Conservation (phyloP, 805 yeast genomes). For the Allodekkera sacchari region DNA sequence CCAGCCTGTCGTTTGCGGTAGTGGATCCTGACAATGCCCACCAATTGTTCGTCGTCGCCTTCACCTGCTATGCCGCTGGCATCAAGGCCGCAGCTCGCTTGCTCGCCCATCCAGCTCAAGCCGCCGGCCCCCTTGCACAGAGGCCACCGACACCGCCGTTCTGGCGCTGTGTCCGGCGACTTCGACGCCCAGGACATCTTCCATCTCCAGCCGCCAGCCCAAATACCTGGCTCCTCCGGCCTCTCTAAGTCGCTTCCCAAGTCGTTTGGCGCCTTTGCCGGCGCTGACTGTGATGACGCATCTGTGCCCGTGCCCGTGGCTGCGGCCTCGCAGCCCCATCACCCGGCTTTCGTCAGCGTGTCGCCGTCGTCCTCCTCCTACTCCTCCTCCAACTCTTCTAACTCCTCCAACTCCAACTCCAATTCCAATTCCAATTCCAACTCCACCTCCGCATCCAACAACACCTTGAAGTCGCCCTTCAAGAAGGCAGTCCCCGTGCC, state of each 20-base stretch:
- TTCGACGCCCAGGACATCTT: conserved; percentile 39
- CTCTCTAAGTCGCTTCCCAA: conserved; percentile 17
- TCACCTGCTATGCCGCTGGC: too few species aligned
- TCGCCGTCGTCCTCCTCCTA: not conserved
- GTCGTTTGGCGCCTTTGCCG: not conserved
- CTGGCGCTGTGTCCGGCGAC: conserved; percentile 86
- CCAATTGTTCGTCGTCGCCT: too few species aligned
- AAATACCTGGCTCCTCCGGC: conserved; percentile 3
- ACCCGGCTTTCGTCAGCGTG: not conserved
- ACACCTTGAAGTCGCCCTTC: conserved; percentile 6
- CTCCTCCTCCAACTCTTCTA: too few species aligned
- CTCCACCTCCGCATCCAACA: conserved; percentile 1
- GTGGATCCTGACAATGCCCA: too few species aligned
- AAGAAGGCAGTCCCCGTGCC: conserved; percentile 5
- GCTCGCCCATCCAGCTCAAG: conserved; percentile 14
- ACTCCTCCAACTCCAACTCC: too few species aligned
- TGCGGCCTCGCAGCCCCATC: not conserved
- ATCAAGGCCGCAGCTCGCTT: too few species aligned
- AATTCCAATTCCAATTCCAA: not conserved
- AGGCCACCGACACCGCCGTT: conserved; percentile 74
- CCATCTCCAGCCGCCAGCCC: conserved; percentile 12
- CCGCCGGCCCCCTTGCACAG: conserved; percentile 26
- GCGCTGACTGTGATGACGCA: too few species aligned
- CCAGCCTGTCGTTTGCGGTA: too few species aligned
- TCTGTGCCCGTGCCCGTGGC: too few species aligned